Conservation (phyloP, 495 filamentous ascomycete genomes). For the Penicillium fimorum region DNA sequence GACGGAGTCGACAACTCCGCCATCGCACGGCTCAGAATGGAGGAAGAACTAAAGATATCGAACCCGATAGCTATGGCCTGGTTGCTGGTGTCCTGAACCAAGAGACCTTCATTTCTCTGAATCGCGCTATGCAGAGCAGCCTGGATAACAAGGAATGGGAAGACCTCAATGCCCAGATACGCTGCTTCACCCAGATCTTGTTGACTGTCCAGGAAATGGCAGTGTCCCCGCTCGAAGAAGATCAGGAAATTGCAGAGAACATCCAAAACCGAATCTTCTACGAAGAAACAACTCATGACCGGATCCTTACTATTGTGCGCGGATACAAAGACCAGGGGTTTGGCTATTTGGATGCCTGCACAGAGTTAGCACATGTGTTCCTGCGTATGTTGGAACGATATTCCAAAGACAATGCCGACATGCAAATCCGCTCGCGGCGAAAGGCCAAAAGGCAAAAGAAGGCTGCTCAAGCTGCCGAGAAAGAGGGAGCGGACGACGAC, state of each 20-base stretch:
- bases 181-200: constrained; percentile 76
- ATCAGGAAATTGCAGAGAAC: constrained; percentile 97
- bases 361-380: constrained; percentile 88
- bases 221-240: constrained; percentile 78
- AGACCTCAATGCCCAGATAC: constrained; percentile 82
- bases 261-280: constrained; percentile 97
- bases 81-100: constrained; percentile 89
- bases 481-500: constrained; percentile 40
- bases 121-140: constrained; percentile 73
- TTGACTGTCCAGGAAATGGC: constrained; percentile 94
- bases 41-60: constrained; percentile 45
- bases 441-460: constrained; percentile 67
- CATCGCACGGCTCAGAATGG: constrained; percentile 31
- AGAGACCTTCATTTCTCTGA: constrained; percentile 85
- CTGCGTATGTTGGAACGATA: constrained; percentile 89
- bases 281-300: constrained; percentile 90
- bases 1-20: constrained; percentile 57
- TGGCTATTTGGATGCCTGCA: constrained; percentile 87
- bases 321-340: constrained; percentile 92
- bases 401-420: constrained; percentile 87
- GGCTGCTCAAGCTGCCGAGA: constrained; percentile 27
- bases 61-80: constrained; percentile 77
- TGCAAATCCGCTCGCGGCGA: constrained; percentile 83
- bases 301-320: constrained; percentile 72
- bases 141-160: constrained; percentile 83